Evolutionary conservation across 2,329 filamentous ascomycete species (phyloP).

Genomic region (Fusarium tricinctum): DNA sequence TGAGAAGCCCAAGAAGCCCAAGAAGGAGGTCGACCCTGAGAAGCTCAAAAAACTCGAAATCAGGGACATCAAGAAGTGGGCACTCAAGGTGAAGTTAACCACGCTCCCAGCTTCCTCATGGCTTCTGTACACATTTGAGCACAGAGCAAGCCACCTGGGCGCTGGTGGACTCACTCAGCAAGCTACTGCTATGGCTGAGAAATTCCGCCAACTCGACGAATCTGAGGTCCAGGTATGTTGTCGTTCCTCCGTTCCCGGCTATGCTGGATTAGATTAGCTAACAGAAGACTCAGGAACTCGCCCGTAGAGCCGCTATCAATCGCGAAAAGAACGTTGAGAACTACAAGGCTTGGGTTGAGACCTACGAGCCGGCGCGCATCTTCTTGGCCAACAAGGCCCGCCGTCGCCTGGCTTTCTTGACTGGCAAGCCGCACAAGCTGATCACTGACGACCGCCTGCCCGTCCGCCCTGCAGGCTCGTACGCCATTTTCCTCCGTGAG

Average conservation of each 20-base stretch:
- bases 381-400: slow-evolving; percentile 64
- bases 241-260: not conserved
- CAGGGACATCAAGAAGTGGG: slow-evolving; percentile 56
- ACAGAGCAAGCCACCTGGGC: slow-evolving; percentile 35
- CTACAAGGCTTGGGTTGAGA: slow-evolving; percentile 65
- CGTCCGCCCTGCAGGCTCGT: slow-evolving; percentile 55
- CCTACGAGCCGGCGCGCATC: slow-evolving; percentile 58
- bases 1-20: slow-evolving; percentile 50
- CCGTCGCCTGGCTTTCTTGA: slow-evolving; percentile 51
- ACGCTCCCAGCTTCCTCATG: slow-evolving; percentile 53
- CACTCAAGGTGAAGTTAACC: slow-evolving; percentile 59
- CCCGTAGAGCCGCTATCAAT: slow-evolving; percentile 57
- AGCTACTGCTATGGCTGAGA: slow-evolving; percentile 49
- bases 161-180: slow-evolving; percentile 28
- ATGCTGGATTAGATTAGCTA: slow-evolving; percentile 6
- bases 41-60: slow-evolving; percentile 50
- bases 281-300: slow-evolving; percentile 49
- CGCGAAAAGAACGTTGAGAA: slow-evolving; percentile 56
- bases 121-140: slow-evolving; percentile 57
- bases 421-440: slow-evolving; percentile 51
- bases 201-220: slow-evolving; percentile 58
- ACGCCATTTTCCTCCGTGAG: slow-evolving; percentile 56
- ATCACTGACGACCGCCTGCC: slow-evolving; percentile 66
- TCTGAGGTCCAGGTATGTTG: slow-evolving; percentile 61
- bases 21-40: slow-evolving; percentile 57